Conservation (phyloP, 805 yeast genomes). For the Candida krabiensis region DNA sequence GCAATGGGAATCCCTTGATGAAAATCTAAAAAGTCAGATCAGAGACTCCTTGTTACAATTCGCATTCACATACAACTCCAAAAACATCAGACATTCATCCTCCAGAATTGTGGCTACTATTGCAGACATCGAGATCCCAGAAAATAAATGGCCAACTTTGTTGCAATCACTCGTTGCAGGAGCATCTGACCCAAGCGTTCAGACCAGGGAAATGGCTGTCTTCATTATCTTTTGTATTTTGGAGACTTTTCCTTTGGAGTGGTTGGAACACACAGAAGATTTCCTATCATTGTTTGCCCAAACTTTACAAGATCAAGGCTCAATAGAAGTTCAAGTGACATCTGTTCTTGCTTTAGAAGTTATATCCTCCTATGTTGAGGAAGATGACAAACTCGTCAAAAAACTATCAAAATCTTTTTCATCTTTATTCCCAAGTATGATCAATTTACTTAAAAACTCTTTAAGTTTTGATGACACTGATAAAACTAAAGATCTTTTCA, state of each 20-base stretch:
- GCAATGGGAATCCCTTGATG: slow-evolving; percentile 65
- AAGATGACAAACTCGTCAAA: slow-evolving; percentile 45
- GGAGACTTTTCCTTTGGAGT: slow-evolving; percentile 64
- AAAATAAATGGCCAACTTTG: slow-evolving; percentile 71
- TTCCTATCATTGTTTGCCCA: slow-evolving; percentile 69
- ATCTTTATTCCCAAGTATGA: slow-evolving; percentile 73
- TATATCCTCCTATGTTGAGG: slow-evolving; percentile 68
- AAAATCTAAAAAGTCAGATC: slow-evolving; percentile 54
- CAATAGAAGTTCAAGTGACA: slow-evolving; percentile 76
- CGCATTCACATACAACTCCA: slow-evolving; percentile 62
- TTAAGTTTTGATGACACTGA: slow-evolving; percentile 70
- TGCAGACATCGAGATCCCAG: slow-evolving; percentile 70
- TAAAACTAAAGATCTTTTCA: slow-evolving; percentile 73
- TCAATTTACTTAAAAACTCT: slow-evolving; percentile 74
- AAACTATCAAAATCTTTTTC: slow-evolving; percentile 51
- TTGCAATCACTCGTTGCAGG: slow-evolving; percentile 70
- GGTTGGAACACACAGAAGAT: slow-evolving; percentile 59
- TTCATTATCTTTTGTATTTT: slow-evolving; percentile 75
- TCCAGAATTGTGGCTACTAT: slow-evolving; percentile 89
- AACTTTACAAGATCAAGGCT: slow-evolving; percentile 61
- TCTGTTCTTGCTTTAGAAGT: slow-evolving; percentile 78
- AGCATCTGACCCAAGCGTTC: slow-evolving; percentile 48
- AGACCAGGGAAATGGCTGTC: slow-evolving; percentile 78
- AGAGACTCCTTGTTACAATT: slow-evolving; percentile 66
- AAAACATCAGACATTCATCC: slow-evolving; percentile 78